Evolutionary conservation across 2,329 filamentous ascomycete species (phyloP).

Genomic region (Aureobasidium sp.): DNA sequence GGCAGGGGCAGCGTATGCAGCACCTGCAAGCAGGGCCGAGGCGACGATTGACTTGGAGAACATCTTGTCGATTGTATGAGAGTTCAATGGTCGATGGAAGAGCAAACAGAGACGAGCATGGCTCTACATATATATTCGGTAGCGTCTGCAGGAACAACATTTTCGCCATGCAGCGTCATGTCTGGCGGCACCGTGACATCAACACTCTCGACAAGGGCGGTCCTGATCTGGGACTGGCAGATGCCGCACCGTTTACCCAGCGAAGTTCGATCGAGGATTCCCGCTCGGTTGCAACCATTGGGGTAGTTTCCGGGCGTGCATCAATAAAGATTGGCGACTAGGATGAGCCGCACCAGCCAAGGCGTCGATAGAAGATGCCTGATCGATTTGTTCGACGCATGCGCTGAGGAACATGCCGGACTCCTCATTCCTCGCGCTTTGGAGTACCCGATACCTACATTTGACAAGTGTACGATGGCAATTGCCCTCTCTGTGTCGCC

Average conservation of each 20-base stretch:
- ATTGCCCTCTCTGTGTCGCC: not conserved
- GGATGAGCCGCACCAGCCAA: not conserved
- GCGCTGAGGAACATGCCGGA: not conserved
- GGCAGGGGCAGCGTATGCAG: slow-evolving; percentile 28
- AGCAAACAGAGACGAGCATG: not conserved
- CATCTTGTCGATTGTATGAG: slow-evolving; percentile 13
- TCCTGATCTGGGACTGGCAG: not conserved
- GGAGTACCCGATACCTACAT: no score
- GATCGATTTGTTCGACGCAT: not conserved
- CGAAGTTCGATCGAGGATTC: not conserved
- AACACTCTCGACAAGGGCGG: not conserved
- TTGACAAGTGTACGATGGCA: not conserved
- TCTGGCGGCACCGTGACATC: not conserved
- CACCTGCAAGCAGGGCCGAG: slow-evolving; percentile 16
- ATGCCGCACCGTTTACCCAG: not conserved
- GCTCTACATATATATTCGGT: slow-evolving; percentile 1
- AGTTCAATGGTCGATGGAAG: not conserved
- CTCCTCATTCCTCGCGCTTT: no score
- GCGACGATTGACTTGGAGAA: slow-evolving; percentile 16
- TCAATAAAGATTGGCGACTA: not conserved
- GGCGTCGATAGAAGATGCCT: not conserved
- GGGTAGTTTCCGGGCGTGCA: not conserved
- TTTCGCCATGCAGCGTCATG: slow-evolving; percentile 10
- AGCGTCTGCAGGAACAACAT: not conserved
- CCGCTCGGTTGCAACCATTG: slow-evolving; percentile 9